A percentile compares a stretch with the other conserved stretches of the same genome.
Conservation (phyloP, 805 yeast species). For the Maudiozyma saulgeensis region DNA sequence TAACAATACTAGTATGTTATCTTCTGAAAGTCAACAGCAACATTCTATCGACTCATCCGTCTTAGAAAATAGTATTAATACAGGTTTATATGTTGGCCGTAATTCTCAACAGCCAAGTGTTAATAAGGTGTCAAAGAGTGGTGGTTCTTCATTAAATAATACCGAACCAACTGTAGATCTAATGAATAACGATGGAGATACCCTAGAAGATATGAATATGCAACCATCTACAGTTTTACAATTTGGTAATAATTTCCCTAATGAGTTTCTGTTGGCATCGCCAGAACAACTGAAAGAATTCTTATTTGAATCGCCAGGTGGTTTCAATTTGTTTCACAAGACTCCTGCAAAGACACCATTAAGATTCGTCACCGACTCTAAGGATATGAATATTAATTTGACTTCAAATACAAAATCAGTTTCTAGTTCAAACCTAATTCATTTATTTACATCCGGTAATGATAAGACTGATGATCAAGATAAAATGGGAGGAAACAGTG, state of each 20-base stretch:
- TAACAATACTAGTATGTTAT: neutral
- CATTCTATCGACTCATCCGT: constrained; percentile 17
- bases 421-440: constrained; percentile 7
- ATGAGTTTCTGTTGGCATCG: constrained; percentile 26
- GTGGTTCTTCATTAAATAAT: neutral
- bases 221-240: constrained; percentile 29
- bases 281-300: constrained; percentile 30
- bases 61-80: constrained; percentile 21
- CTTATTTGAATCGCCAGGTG: constrained; percentile 27
- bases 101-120: neutral
- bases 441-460: constrained; percentile 7
- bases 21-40: neutral
- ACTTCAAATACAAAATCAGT: constrained; percentile 5
- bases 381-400: neutral
- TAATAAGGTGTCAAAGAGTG: neutral
- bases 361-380: constrained; percentile 20
- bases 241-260: constrained; percentile 16
- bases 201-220: constrained; percentile 24
- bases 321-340: constrained; percentile 24
- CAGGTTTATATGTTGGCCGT: constrained; percentile 4
- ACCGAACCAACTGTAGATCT: neutral
- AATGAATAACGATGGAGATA: constrained; percentile 10
- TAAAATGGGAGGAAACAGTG: neutral
- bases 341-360: constrained; percentile 30
- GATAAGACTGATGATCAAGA: constrained; percentile 2